These are phyloP conservation scores for Eimeria sp. DNA, from an alignment of 169 alveolate genomes.

Conservation along the genomic window DNA sequence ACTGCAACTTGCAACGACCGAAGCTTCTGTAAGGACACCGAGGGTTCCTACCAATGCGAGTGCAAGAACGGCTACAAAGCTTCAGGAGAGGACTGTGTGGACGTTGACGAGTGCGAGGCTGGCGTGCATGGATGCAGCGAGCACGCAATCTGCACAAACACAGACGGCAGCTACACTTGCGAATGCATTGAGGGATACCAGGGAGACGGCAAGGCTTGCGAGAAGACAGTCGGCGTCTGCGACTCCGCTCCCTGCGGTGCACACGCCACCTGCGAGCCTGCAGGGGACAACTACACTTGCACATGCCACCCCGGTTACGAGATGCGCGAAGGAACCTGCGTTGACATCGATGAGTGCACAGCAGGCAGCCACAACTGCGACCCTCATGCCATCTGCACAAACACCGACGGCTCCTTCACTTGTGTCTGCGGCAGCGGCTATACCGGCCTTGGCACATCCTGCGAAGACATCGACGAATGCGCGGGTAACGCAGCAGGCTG, in stretches of 20 bases:
- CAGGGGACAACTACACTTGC: slow-evolving; percentile 65
- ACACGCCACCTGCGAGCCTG: slow-evolving; percentile 76
- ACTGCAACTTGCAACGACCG: slow-evolving; percentile 53
- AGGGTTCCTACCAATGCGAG: slow-evolving; percentile 86
- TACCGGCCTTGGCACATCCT: slow-evolving; percentile 68
- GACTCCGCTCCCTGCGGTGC: slow-evolving; percentile 47
- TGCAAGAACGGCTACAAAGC: slow-evolving; percentile 84
- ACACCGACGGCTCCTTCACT: slow-evolving; percentile 78
- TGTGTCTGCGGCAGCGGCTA: slow-evolving; percentile 81
- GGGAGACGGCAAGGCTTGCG: slow-evolving; percentile 78
- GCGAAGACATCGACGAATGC: slow-evolving; percentile 83
- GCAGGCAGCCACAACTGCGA: slow-evolving; percentile 75
- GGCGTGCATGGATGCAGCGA: slow-evolving; percentile 82
- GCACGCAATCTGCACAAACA: slow-evolving; percentile 83
- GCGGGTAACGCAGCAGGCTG: slow-evolving; percentile 61
- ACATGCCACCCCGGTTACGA: slow-evolving; percentile 72
- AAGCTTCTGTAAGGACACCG: slow-evolving; percentile 81
- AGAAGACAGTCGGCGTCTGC: slow-evolving; percentile 24
- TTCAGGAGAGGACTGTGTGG: slow-evolving; percentile 77
- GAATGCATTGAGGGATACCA: slow-evolving; percentile 80
- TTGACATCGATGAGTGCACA: slow-evolving; percentile 81
- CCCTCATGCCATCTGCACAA: slow-evolving; percentile 78
- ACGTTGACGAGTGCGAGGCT: slow-evolving; percentile 86
- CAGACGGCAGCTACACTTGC: slow-evolving; percentile 85
- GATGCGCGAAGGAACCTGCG: slow-evolving; percentile 71